These are phyloP conservation scores for Diaporthe helianthi DNA, from an alignment of 2,329 filamentous ascomycete genomes.

Conservation along the genomic window DNA sequence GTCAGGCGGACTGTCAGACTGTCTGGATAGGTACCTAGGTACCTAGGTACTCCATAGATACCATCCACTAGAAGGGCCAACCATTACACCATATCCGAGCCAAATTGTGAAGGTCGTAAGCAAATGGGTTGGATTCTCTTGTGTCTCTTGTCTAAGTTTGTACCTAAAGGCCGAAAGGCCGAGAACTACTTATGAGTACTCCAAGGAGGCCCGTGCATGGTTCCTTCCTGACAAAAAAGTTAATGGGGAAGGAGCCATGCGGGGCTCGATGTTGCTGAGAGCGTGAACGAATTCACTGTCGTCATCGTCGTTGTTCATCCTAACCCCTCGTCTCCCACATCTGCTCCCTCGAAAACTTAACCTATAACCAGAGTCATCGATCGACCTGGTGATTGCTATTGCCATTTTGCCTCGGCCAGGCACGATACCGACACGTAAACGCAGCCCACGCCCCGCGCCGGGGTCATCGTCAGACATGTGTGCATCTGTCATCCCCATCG, in stretches of 20 bases:
- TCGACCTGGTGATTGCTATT: conserved; percentile 6
- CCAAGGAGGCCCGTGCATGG: no score
- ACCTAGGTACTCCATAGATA: no score
- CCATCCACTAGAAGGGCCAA: no score
- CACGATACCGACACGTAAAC: background rate
- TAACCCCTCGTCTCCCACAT: background rate
- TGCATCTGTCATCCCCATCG: background rate
- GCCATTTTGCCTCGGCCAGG: background rate
- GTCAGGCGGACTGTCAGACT: conserved; percentile 18
- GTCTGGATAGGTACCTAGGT: no score
- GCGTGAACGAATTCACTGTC: background rate
- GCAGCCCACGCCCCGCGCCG: background rate
- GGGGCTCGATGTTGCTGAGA: background rate
- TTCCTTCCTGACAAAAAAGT: no score
- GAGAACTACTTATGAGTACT: no score
- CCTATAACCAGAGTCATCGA: conserved; percentile 5
- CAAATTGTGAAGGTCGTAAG: no score
- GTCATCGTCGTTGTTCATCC: background rate
- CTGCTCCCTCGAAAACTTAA: background rate
- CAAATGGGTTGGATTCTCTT: no score
- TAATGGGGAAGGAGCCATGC: background rate
- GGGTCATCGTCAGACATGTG: conserved; percentile 13
- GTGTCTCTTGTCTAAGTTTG: no score
- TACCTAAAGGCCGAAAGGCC: no score
- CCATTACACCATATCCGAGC: no score